Evolutionary conservation across 768 basidiomycete species (phyloP).

Genomic region (Podaxis mareebaensis): DNA sequence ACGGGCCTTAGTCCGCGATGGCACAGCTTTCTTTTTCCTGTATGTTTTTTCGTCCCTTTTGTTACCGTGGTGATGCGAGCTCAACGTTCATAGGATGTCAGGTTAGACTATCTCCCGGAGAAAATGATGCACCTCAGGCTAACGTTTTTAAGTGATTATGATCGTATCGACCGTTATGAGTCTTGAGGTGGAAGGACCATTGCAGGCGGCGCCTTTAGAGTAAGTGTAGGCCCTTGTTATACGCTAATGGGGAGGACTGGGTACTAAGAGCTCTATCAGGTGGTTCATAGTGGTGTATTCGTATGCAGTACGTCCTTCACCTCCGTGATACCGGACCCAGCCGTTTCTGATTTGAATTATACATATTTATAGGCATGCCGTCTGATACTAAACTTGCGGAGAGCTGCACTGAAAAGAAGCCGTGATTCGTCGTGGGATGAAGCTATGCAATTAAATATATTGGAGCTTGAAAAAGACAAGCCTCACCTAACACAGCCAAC

Average conservation of each 20-base stretch:
- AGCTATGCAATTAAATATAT: not conserved
- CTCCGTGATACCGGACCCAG: not conserved
- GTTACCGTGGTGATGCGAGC: not conserved
- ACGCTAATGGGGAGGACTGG: not conserved
- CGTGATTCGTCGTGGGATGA: not conserved
- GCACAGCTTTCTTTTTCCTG: constrained; percentile 1
- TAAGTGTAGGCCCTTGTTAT: not conserved
- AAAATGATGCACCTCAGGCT: not conserved
- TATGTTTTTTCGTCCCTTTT: not conserved
- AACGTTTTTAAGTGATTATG: not conserved
- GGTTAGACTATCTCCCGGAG: not conserved
- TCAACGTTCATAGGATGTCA: not conserved
- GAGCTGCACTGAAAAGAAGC: not conserved
- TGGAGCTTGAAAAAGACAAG: not conserved
- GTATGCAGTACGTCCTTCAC: not conserved
- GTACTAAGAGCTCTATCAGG: not conserved
- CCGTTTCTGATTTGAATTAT: not conserved
- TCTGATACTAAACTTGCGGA: not conserved
- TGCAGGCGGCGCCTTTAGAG: not conserved
- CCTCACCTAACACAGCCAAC: not conserved
- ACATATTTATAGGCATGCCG: not conserved
- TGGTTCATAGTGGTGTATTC: constrained; percentile 1
- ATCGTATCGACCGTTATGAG: not conserved
- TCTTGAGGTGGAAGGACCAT: not conserved
- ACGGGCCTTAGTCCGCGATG: not conserved